Evolutionary conservation across 805 yeast genomes (phyloP).

Genomic region (Saturnispora hagleri): DNA sequence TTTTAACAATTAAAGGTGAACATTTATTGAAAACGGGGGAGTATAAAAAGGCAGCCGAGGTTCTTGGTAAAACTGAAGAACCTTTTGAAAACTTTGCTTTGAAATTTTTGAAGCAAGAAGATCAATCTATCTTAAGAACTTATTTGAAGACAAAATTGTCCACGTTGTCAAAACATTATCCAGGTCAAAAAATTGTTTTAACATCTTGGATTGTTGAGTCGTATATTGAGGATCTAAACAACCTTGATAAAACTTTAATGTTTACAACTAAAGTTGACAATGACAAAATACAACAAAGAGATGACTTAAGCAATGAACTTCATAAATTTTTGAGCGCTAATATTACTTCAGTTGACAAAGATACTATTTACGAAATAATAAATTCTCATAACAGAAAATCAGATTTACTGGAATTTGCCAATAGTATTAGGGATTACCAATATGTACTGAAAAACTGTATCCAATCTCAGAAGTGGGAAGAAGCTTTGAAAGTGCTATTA

Average conservation of each 20-base stretch:
- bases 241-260: slow-evolving; percentile 28
- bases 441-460: slow-evolving; percentile 65
- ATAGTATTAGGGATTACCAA: slow-evolving; percentile 54
- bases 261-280: neutral
- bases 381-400: slow-evolving; percentile 54
- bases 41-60: slow-evolving; percentile 39
- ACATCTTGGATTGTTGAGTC: slow-evolving; percentile 62
- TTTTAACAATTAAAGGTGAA: slow-evolving; percentile 48
- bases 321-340: slow-evolving; percentile 42
- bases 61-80: slow-evolving; percentile 52
- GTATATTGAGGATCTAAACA: slow-evolving; percentile 38
- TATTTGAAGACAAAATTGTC: slow-evolving; percentile 38
- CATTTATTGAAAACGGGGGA: slow-evolving; percentile 28
- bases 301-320: slow-evolving; percentile 26
- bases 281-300: neutral
- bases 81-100: slow-evolving; percentile 66
- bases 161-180: slow-evolving; percentile 20
- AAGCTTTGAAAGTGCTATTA: slow-evolving; percentile 53
- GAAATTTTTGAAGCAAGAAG: slow-evolving; percentile 36
- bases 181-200: slow-evolving; percentile 42
- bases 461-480: slow-evolving; percentile 60
- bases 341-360: slow-evolving; percentile 45
- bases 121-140: slow-evolving; percentile 36
- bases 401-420: slow-evolving; percentile 61
- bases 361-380: slow-evolving; percentile 65